Percentiles rank a stretch among this genome's conserved stretches.
Evolutionary conservation across 805 yeast species (phyloP).

Genomic region (Metschnikowia proteae): DNA sequence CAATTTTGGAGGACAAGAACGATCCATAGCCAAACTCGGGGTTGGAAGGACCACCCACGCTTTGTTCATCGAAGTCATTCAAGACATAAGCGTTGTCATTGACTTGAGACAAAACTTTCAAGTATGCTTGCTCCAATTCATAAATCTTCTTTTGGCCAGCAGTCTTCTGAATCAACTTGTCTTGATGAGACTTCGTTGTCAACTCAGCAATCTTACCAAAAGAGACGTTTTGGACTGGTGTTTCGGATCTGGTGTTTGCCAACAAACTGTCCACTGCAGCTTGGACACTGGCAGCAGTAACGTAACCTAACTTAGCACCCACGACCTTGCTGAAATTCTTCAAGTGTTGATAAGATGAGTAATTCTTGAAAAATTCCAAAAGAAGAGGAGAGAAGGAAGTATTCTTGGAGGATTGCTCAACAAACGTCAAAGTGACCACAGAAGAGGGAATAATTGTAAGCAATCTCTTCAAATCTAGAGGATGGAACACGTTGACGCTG

Average conservation of each 20-base stretch:
- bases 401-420: slow-evolving; percentile 54
- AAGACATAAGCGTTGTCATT: slow-evolving; percentile 54
- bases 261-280: slow-evolving; percentile 47
- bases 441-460: slow-evolving; percentile 50
- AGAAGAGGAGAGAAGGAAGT: slow-evolving; percentile 60
- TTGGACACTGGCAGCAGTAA: slow-evolving; percentile 32
- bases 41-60: slow-evolving; percentile 43
- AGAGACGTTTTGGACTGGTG: slow-evolving; percentile 60
- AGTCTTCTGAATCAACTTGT: slow-evolving; percentile 18
- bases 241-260: slow-evolving; percentile 46
- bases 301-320: slow-evolving; percentile 52
- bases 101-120: slow-evolving; percentile 69
- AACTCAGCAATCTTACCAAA: slow-evolving; percentile 47
- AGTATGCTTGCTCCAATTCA: slow-evolving; percentile 68
- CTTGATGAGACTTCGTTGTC: slow-evolving; percentile 27
- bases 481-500: slow-evolving; percentile 64
- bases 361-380: slow-evolving; percentile 68
- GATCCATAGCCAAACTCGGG: slow-evolving; percentile 91
- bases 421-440: slow-evolving; percentile 53
- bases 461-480: slow-evolving; percentile 58
- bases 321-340: slow-evolving; percentile 50
- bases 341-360: slow-evolving; percentile 43
- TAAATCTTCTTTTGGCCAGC: slow-evolving; percentile 47
- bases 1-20: slow-evolving; percentile 55
- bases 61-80: slow-evolving; percentile 51